Conservation (phyloP, 306 rosid genomes). For the Fragaria vesca region DNA sequence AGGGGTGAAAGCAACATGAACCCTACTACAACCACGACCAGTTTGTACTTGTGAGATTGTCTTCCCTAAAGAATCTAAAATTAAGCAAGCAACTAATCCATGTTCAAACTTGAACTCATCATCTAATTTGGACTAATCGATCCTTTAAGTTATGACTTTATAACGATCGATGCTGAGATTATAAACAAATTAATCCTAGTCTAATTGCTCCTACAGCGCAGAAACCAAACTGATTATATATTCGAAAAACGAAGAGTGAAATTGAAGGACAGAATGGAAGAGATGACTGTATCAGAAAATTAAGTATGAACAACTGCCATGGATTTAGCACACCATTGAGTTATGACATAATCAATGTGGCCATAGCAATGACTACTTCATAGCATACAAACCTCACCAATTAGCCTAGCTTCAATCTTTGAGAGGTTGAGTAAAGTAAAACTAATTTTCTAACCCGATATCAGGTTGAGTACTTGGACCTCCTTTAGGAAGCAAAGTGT, state of each 20-base stretch:
- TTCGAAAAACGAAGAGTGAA: too few relatives aligned
- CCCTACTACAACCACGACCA: not conserved
- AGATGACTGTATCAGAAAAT: too few relatives aligned
- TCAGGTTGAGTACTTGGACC: not conserved
- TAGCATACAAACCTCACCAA: not conserved
- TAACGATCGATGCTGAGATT: not conserved
- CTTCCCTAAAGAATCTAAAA: not conserved
- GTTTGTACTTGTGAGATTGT: not conserved
- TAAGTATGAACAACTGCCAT: not conserved
- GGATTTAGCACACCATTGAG: not conserved
- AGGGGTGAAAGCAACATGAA: not conserved
- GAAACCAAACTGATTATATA: too few relatives aligned
- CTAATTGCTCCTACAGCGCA: too few relatives aligned
- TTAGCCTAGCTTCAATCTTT: not conserved
- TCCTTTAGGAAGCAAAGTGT: not conserved
- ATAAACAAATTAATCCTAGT: not conserved
- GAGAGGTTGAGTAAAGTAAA: too few relatives aligned
- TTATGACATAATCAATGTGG: not conserved
- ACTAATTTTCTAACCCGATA: not conserved
- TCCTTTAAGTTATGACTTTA: not conserved
- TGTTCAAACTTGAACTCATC: not conserved
- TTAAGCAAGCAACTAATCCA: not conserved
- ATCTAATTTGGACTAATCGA: not conserved
- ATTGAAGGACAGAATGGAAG: not conserved
- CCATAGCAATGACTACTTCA: not conserved